These are phyloP conservation scores for Candida caryicola DNA, from an alignment of 805 yeast genomes.

Conservation along the genomic window DNA sequence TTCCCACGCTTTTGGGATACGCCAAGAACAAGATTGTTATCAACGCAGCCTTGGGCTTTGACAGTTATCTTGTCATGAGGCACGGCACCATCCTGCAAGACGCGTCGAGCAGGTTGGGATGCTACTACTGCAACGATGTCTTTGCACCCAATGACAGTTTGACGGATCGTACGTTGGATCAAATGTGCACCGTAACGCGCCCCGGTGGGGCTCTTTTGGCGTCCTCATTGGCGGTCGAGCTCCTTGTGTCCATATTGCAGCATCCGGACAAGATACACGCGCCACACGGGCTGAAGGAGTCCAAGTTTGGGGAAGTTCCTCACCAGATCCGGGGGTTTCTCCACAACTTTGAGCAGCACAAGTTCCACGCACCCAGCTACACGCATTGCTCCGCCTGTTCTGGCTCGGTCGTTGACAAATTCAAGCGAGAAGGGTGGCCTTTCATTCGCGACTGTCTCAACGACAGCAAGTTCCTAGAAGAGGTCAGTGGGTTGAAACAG, in stretches of 20 bases:
- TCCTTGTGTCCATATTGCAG: conserved; percentile 72
- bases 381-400: conserved; percentile 88
- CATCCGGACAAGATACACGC: conserved; percentile 52
- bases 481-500: conserved; percentile 71
- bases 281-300: conserved; percentile 36
- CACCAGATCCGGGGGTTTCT: conserved; percentile 92
- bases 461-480: conserved; percentile 66
- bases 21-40: conserved; percentile 70
- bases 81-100: conserved; percentile 55
- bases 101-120: conserved; percentile 51
- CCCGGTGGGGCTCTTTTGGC: conserved; percentile 95
- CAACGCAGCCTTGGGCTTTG: conserved; percentile 94
- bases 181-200: conserved; percentile 97
- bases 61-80: conserved; percentile 88
- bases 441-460: conserved; percentile 72
- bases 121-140: conserved; percentile 94
- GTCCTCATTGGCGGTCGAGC: conserved; percentile 80
- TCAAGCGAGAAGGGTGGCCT: conserved; percentile 64
- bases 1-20: conserved; percentile 83
- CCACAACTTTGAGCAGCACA: conserved; percentile 58
- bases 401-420: conserved; percentile 50
- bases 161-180: conserved; percentile 87
- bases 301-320: conserved; percentile 64
- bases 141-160: conserved; percentile 89
- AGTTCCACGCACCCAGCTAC: conserved; percentile 70